Conservation (phyloP, 495 filamentous ascomycete species). For the Aspergillus incahuasiensis region DNA sequence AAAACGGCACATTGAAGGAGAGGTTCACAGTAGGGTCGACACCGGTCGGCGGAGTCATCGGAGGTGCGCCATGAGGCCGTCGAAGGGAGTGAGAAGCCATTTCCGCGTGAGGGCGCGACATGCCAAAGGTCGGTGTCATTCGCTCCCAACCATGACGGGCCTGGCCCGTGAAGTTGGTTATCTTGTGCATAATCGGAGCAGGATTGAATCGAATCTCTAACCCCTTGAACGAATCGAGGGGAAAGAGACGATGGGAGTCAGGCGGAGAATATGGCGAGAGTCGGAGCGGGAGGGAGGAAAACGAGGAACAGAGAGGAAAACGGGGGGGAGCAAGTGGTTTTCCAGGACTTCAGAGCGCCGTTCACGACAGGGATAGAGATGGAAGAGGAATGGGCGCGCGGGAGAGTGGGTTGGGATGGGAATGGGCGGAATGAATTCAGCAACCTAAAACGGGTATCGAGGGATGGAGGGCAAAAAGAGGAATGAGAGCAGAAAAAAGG, state of each 20-base stretch:
- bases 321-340: neutral
- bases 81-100: slow-evolving; percentile 66
- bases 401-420: slow-evolving; percentile 18
- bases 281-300: slow-evolving; percentile 20
- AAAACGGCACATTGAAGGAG: slow-evolving; percentile 93
- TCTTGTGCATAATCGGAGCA: slow-evolving; percentile 73
- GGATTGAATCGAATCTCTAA: slow-evolving; percentile 27
- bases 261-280: slow-evolving; percentile 20
- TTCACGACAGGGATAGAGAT: slow-evolving; percentile 38
- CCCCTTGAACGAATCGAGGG: slow-evolving; percentile 41
- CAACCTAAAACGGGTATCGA: slow-evolving; percentile 20
- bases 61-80: slow-evolving; percentile 62
- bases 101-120: slow-evolving; percentile 70
- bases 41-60: slow-evolving; percentile 59
- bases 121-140: slow-evolving; percentile 80
- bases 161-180: slow-evolving; percentile 74
- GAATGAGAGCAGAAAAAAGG: slow-evolving; percentile 10
- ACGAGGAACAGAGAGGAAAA: slow-evolving; percentile 12
- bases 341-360: slow-evolving; percentile 16
- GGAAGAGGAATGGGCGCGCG: slow-evolving; percentile 31
- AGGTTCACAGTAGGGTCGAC: slow-evolving; percentile 68
- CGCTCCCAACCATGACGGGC: slow-evolving; percentile 91
- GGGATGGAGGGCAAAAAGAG: slow-evolving; percentile 15
- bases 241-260: slow-evolving; percentile 30
- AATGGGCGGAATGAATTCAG: slow-evolving; percentile 19